Percentiles rank a stretch among this genome's conserved stretches.
These are phyloP conservation scores for Prunus yedoensis DNA, from an alignment of 331 rosid species.

Conservation along the genomic window DNA sequence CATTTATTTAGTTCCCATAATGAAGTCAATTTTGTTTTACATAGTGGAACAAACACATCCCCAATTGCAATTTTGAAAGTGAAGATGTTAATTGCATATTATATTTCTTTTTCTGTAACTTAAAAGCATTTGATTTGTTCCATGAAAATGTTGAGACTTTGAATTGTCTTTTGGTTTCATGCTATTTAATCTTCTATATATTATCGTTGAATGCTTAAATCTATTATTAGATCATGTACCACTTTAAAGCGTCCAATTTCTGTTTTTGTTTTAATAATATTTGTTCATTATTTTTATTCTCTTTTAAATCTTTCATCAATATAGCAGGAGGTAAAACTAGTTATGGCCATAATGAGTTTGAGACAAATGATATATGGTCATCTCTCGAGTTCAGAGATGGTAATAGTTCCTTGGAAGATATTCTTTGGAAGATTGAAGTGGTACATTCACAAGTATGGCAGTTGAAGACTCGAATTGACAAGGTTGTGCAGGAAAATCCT, in stretches of 20 bases:
- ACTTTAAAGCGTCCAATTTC: background rate
- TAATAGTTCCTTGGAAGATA: constrained; percentile 41
- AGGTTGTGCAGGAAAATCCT: constrained; percentile 45
- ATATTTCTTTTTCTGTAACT: background rate
- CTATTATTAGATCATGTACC: background rate
- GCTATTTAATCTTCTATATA: background rate
- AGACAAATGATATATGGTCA: constrained; percentile 40
- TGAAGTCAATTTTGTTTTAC: background rate
- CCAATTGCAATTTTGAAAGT: too few species aligned
- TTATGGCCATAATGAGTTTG: constrained; percentile 24
- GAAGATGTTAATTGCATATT: background rate
- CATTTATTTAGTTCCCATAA: background rate
- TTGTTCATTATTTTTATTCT: background rate
- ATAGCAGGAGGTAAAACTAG: constrained; percentile 39
- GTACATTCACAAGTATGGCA: constrained; percentile 39
- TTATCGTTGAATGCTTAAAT: background rate
- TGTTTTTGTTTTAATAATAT: background rate
- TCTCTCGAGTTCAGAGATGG: constrained; percentile 32
- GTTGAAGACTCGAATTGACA: constrained; percentile 54
- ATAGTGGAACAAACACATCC: background rate
- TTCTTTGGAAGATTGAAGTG: constrained; percentile 50
- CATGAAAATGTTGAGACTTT: background rate
- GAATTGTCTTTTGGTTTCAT: background rate
- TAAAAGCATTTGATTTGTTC: background rate
- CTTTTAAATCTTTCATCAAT: background rate